Conservation (phyloP, 176 grass and related monocot genomes). For the Bonia amplexicaulis region DNA sequence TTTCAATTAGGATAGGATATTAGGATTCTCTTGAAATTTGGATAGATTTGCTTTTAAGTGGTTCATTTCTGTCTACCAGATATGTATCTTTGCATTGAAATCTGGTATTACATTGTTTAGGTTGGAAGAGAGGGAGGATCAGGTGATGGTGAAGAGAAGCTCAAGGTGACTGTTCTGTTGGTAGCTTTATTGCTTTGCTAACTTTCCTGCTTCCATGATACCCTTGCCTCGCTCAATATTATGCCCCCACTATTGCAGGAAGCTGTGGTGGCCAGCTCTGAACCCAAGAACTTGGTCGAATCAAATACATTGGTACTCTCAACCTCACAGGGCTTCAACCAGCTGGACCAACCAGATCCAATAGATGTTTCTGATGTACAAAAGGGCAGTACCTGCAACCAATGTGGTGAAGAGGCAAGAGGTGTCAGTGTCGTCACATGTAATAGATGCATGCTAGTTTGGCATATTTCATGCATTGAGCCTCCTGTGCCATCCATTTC, state of each 20-base stretch:
- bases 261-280: conserved; percentile 10
- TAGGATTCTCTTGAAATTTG: conserved; percentile 1
- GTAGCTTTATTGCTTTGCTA: background rate
- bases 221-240: conserved; percentile 4
- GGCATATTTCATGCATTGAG: conserved; percentile 59
- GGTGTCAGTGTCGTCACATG: conserved; percentile 46
- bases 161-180: conserved; percentile 38
- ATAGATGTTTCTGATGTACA: conserved; percentile 31
- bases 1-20: background rate
- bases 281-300: conserved; percentile 34
- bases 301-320: conserved; percentile 22
- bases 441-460: conserved; percentile 52
- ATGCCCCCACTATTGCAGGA: conserved; percentile 32
- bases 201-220: conserved; percentile 4
- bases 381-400: conserved; percentile 34
- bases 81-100: conserved; percentile 8
- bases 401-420: conserved; percentile 49
- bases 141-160: conserved; percentile 23
- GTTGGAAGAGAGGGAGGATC: conserved; percentile 32
- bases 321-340: conserved; percentile 13
- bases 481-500: conserved; percentile 37
- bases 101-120: conserved; percentile 35
- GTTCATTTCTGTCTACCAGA: conserved; percentile 14
- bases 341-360: conserved; percentile 43
- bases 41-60: background rate